phyloP scores from a whole-genome alignment of 306 rosid species.

The Abrus precatorius region DNA sequence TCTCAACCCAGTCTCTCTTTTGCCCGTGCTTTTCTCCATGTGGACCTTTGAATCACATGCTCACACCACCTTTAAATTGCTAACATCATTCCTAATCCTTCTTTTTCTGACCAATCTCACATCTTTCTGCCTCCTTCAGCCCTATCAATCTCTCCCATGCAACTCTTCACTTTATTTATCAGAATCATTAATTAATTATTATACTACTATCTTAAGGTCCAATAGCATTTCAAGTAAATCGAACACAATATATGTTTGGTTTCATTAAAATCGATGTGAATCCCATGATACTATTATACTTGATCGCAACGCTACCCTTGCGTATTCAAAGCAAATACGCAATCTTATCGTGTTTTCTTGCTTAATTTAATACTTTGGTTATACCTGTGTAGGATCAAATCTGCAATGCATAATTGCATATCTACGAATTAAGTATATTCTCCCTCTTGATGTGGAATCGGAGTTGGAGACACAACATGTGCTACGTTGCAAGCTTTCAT shows the following conservation, averaged over 20 bases:
- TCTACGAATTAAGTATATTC: slow-evolving; percentile 37
- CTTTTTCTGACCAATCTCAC: slow-evolving; percentile 53
- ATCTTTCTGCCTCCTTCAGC: slow-evolving; percentile 41
- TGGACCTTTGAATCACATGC: slow-evolving; percentile 57
- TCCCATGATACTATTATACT: slow-evolving; percentile 40
- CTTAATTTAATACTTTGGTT: slow-evolving; percentile 8
- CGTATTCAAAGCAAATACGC: slow-evolving; percentile 10
- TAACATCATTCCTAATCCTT: slow-evolving; percentile 47
- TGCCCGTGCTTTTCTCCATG: slow-evolving; percentile 35
- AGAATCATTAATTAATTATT: slow-evolving; percentile 34
- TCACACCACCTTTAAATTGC: slow-evolving; percentile 51
- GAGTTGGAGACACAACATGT: slow-evolving; percentile 53
- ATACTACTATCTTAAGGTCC: slow-evolving; percentile 32
- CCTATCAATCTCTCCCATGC: slow-evolving; percentile 38
- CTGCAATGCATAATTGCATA: slow-evolving; percentile 29
- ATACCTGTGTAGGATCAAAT: slow-evolving; percentile 32
- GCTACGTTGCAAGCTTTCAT: slow-evolving; percentile 45
- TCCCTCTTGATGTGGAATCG: not conserved
- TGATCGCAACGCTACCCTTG: slow-evolving; percentile 32
- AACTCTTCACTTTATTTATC: slow-evolving; percentile 36
- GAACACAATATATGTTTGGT: not conserved
- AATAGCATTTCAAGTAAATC: slow-evolving; percentile 26
- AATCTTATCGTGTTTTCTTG: slow-evolving; percentile 37
- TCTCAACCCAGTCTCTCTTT: slow-evolving; percentile 44
- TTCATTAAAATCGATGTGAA: slow-evolving; percentile 30